Base-by-base conservation (phyloP, 495 filamentous ascomycete species). In the Xylaria palmicola region DNA sequence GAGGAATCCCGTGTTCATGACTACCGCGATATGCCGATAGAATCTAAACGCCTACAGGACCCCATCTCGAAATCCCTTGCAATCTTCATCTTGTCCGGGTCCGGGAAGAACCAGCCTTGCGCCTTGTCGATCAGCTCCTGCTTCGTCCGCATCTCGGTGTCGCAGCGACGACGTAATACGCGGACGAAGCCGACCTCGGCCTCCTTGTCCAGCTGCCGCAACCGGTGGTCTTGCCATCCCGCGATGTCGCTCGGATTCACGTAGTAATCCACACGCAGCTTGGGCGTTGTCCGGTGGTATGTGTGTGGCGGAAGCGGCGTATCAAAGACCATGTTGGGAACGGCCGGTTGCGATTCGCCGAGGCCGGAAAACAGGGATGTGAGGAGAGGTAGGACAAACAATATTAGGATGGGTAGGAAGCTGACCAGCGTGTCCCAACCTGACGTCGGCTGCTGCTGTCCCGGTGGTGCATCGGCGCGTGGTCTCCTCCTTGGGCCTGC, bases 331-430 rank as follows among this genome's bases (percentile, higher is more conserved):
- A 91, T 86, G 7, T 78, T 75, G 5, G 93, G 92, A 6, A 86
- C 85, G 3, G 81, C 55, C n/a, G 83, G 79, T 40, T 78, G 72
- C 1, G 85, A 76, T 10, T 76, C 71, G 50, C 74, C 69, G 19
- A 61, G 13, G 53, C 84, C 85, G 30, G 84, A 86, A 71, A 97
- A 92, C 20, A 96, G 74, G 7, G 88, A 90, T 7, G 90, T 90
- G 39, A 98, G 80, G 3, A 97, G 79, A 1, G 94, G 94, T 56
- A 98, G 83, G 43, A 97, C 69, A 73, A 98, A 93, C 59, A 98
- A 86, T 40, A 97, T 77, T 24, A 97, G 79, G 52, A 98, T 85
- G 20, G 93, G 94, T 2, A 98, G 79, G 6, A 98, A 79, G 45
- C 84, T 79, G 60, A 85, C 72, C 49, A 91, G 63, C 7, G 78